Conservation (phyloP, 257 asterid genomes). For the Fraxinus excelsior region DNA sequence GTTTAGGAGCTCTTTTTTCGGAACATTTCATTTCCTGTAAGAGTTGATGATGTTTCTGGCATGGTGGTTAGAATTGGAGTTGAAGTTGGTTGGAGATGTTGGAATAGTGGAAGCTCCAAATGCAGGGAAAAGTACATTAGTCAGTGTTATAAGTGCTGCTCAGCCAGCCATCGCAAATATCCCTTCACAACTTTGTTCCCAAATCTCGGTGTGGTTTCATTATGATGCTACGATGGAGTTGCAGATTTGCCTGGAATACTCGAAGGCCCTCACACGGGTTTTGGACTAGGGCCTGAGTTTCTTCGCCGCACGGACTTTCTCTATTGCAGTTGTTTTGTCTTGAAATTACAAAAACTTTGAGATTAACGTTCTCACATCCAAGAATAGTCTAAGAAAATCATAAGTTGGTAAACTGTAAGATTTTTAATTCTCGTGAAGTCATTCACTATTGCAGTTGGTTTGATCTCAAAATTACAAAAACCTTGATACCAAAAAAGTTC, state of each 20-base stretch:
- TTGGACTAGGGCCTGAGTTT: conserved; percentile 93
- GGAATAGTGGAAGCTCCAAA: conserved; percentile 95
- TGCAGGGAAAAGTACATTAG: conserved; percentile 96
- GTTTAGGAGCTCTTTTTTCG: conserved; percentile 9
- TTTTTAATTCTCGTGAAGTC: neutral
- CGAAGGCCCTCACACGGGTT: conserved; percentile 97
- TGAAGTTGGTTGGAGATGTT: conserved; percentile 94
- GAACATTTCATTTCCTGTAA: conserved; percentile 7
- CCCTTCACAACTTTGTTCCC: conserved; percentile 98
- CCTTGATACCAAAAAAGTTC: neutral
- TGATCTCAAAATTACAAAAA: neutral
- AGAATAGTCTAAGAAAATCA: neutral
- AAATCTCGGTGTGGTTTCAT: conserved; percentile 90
- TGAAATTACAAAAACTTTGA: neutral
- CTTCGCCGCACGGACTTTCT: conserved; percentile 72
- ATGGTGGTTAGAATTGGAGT: conserved; percentile 97
- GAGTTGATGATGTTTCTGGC: conserved; percentile 30
- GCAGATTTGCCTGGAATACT: conserved; percentile 96
- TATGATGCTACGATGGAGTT: conserved; percentile 77
- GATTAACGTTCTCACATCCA: neutral
- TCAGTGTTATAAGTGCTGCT: conserved; percentile 92
- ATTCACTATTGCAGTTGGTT: neutral
- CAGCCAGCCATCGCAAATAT: conserved; percentile 87
- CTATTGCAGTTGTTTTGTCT: conserved; percentile 11
- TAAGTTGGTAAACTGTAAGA: neutral